Evolutionary conservation across 73 alveolate genomes (phyloP).

Genomic region (Paramecium bursaria): DNA sequence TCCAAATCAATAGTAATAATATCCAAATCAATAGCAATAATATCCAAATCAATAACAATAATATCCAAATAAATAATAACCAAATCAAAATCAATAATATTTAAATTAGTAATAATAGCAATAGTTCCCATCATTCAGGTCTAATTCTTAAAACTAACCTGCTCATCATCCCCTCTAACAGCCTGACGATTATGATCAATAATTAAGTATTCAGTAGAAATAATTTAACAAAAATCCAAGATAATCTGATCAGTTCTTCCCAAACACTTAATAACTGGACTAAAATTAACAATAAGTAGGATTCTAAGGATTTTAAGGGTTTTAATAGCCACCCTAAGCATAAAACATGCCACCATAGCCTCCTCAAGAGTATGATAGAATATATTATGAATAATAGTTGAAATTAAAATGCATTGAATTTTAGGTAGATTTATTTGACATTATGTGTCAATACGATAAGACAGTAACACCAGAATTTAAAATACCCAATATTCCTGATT

Average conservation of each 20-base stretch:
- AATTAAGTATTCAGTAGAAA: background rate
- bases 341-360: background rate
- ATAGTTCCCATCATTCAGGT: too few species aligned
- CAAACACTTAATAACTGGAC: background rate
- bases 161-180: too few species aligned
- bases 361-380: conserved; percentile 32
- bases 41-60: too few species aligned
- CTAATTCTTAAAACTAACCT: too few species aligned
- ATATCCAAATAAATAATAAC: too few species aligned
- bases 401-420: background rate
- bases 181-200: background rate
- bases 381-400: conserved; percentile 5
- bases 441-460: conserved; percentile 41
- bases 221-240: background rate
- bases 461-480: conserved; percentile 26
- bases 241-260: background rate
- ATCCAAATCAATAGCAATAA: too few species aligned
- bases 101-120: too few species aligned
- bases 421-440: conserved; percentile 8
- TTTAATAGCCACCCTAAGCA: background rate
- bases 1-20: too few species aligned
- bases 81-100: too few species aligned
- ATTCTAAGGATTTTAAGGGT: background rate
- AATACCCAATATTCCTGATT: background rate
- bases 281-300: background rate